Percentiles rank a stretch among this genome's conserved stretches.
These are phyloP conservation scores for Periconia digitata DNA, from an alignment of 2,329 filamentous ascomycete genomes.

Conservation along the genomic window DNA sequence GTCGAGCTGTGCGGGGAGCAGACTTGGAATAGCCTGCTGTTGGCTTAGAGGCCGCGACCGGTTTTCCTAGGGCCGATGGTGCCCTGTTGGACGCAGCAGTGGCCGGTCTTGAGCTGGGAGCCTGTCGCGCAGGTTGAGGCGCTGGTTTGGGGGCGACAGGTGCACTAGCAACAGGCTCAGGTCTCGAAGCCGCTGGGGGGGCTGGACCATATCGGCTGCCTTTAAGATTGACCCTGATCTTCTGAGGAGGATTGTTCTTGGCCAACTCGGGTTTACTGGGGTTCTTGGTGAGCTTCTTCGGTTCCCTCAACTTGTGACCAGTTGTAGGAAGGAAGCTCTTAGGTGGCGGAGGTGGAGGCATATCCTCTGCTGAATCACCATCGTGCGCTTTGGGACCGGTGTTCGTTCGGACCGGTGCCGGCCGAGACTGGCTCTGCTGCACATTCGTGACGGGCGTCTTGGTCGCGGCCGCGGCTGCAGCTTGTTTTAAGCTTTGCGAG, in stretches of 20 bases:
- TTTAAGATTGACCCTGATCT: slow-evolving; percentile 60
- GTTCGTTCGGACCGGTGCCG: slow-evolving; percentile 28
- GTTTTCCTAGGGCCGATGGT: slow-evolving; percentile 29
- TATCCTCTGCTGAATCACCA: slow-evolving; percentile 51
- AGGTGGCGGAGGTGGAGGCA: slow-evolving; percentile 64
- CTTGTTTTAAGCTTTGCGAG: slow-evolving; percentile 33
- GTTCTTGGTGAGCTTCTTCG: slow-evolving; percentile 56
- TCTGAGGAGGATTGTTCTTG: slow-evolving; percentile 65
- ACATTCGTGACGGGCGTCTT: slow-evolving; percentile 53
- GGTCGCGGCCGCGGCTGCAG: slow-evolving; percentile 22
- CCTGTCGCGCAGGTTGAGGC: slow-evolving; percentile 21
- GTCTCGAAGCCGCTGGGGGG: slow-evolving; percentile 30
- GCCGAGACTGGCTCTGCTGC: slow-evolving; percentile 33
- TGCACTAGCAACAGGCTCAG: slow-evolving; percentile 38
- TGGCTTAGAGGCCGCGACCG: slow-evolving; percentile 19
- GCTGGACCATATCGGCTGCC: slow-evolving; percentile 45
- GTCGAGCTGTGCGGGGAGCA: slow-evolving; percentile 28
- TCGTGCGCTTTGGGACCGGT: slow-evolving; percentile 37
- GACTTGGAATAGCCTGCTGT: slow-evolving; percentile 22
- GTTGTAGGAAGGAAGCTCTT: slow-evolving; percentile 52
- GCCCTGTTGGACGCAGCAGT: slow-evolving; percentile 29
- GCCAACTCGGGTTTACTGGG: slow-evolving; percentile 60
- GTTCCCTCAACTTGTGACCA: slow-evolving; percentile 59
- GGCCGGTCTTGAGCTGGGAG: slow-evolving; percentile 59
- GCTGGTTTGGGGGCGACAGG: slow-evolving; percentile 22